Evolutionary conservation across 2,329 filamentous ascomycete genomes (phyloP).

Genomic region (Ceratocystis destructans): DNA sequence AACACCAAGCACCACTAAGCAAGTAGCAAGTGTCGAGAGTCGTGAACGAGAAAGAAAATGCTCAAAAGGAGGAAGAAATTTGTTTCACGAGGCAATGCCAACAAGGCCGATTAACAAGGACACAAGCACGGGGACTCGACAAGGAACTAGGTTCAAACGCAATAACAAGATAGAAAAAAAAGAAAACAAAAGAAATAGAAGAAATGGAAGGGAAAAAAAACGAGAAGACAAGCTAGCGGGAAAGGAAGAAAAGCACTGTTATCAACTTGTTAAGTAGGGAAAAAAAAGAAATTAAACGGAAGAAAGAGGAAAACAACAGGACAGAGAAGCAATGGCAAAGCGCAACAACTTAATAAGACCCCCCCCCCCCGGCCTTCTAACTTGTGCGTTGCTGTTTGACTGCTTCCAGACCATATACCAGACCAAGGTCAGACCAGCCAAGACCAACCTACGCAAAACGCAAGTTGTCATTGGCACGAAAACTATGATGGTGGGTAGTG

Average conservation of each 20-base stretch:
- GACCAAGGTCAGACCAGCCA: neutral
- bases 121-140: conserved; percentile 2
- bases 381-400: neutral
- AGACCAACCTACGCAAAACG: too few relatives aligned
- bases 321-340: neutral
- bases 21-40: neutral
- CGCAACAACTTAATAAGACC: neutral
- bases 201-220: neutral
- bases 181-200: neutral
- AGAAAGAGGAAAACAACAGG: neutral
- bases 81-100: conserved; percentile 6
- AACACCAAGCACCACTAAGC: neutral
- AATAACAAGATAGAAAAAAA: neutral
- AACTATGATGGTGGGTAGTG: too few relatives aligned
- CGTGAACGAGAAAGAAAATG: neutral
- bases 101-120: conserved; percentile 1
- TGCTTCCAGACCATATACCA: neutral
- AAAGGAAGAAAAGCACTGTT: neutral
- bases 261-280: neutral
- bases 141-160: neutral
- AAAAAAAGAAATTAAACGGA: neutral
- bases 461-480: too few relatives aligned
- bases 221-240: neutral
- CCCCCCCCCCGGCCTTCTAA: neutral
- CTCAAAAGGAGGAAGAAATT: neutral